A percentile compares a stretch with the other conserved stretches of the same genome.
phyloP scores from a whole-genome alignment of 1,284 basidiomycete genomes.

The Apiotrichum laibachii region DNA sequence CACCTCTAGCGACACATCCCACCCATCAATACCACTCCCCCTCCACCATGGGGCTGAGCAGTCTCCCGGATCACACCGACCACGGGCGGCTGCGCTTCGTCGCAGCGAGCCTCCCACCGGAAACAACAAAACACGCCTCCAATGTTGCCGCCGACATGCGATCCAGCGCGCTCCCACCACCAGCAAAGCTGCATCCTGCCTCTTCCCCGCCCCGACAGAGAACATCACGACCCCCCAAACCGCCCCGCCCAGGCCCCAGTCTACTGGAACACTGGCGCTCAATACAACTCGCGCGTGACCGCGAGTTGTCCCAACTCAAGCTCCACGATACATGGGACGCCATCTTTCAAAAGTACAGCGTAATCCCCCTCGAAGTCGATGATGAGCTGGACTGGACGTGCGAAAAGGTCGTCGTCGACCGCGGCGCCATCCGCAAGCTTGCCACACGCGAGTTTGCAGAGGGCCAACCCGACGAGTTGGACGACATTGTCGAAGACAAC shows the following conservation, averaged over 20 bases:
- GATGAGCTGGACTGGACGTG: slow-evolving; percentile 48
- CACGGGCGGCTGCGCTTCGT: too few relatives aligned
- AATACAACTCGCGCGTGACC: neutral
- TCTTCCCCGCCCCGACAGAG: too few relatives aligned
- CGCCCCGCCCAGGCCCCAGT: neutral
- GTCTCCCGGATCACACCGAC: too few relatives aligned
- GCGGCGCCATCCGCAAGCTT: slow-evolving; percentile 29
- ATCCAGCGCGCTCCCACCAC: too few relatives aligned
- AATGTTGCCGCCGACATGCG: too few relatives aligned
- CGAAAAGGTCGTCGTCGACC: slow-evolving; percentile 30
- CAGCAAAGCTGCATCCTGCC: too few relatives aligned
- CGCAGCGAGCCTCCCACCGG: too few relatives aligned
- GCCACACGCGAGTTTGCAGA: slow-evolving; percentile 23
- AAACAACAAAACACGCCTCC: too few relatives aligned
- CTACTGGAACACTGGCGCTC: neutral
- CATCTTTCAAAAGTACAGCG: slow-evolving; percentile 42
- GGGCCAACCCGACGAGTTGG: slow-evolving; percentile 19
- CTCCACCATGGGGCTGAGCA: too few relatives aligned
- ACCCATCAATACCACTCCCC: too few relatives aligned
- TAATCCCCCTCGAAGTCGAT: slow-evolving; percentile 43
- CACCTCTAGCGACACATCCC: too few relatives aligned
- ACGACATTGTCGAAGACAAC: slow-evolving; percentile 9
- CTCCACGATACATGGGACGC: slow-evolving; percentile 33
- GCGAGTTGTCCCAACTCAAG: neutral
- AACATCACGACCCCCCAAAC: neutral